These are phyloP conservation scores for Diatrype stigma DNA, from an alignment of 2,329 filamentous ascomycete species.

Conservation along the genomic window DNA sequence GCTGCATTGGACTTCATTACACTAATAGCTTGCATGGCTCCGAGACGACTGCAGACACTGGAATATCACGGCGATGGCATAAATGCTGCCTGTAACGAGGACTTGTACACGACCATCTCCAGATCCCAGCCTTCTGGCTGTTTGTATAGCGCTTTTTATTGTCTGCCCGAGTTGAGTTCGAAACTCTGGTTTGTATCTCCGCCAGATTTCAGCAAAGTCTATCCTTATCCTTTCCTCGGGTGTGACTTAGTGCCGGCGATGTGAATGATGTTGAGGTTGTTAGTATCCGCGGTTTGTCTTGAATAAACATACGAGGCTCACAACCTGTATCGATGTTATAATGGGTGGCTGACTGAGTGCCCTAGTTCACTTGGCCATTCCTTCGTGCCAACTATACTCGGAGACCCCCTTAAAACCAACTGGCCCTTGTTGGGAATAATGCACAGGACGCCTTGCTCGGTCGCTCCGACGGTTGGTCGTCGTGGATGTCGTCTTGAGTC, in stretches of 20 bases:
- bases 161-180: not conserved
- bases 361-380: constrained; percentile 27
- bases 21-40: too few species aligned
- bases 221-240: constrained; percentile 40
- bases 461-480: not conserved
- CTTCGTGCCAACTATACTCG: constrained; percentile 27
- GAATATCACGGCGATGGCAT: not conserved
- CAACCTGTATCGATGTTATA: not conserved
- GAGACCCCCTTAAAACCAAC: constrained; percentile 8
- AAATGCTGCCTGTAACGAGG: not conserved
- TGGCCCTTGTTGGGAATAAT: constrained; percentile 1
- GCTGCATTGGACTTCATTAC: too few species aligned
- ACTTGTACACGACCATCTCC: not conserved
- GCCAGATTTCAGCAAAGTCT: not conserved
- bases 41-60: not conserved
- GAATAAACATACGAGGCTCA: not conserved
- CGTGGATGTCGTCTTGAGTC: not conserved
- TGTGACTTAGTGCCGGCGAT: constrained; percentile 48
- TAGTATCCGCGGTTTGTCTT: constrained; percentile 21
- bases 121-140: not conserved
- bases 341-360: constrained; percentile 19
- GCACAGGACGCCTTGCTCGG: not conserved
- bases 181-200: not conserved
- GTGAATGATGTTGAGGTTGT: constrained; percentile 43
- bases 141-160: not conserved